Conservation (phyloP, 148 eudicot species). For the Silene latifolia region DNA sequence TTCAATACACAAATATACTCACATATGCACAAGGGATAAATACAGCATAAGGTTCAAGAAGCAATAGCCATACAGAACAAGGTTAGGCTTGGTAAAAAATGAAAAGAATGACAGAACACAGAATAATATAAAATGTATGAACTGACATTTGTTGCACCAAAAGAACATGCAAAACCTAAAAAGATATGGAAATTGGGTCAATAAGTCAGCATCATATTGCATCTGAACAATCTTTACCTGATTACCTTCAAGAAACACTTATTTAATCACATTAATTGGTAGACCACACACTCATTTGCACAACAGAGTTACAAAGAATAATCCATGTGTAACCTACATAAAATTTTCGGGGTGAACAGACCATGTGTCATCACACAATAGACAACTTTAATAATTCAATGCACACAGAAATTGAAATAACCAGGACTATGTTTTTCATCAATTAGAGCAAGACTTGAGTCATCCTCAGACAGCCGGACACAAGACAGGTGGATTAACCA, state of each 20-base stretch:
- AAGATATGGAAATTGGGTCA: background rate
- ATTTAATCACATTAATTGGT: background rate
- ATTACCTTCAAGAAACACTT: background rate
- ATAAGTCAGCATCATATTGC: background rate
- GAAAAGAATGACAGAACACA: background rate
- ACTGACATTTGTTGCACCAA: background rate
- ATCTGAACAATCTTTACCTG: background rate
- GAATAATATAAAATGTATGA: background rate
- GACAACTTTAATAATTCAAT: no score
- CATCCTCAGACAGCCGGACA: no score
- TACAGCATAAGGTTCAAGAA: background rate
- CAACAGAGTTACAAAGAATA: no score
- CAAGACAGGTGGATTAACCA: no score
- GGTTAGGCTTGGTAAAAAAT: background rate
- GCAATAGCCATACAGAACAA: background rate
- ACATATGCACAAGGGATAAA: slow-evolving; percentile 5
- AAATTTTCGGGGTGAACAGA: no score
- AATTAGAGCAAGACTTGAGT: no score
- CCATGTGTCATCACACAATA: no score
- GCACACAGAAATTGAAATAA: no score
- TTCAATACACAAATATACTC: background rate
- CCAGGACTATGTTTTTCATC: no score
- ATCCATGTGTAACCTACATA: no score
- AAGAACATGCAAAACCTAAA: background rate
- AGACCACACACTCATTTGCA: background rate